A percentile compares a stretch with the other conserved stretches of the same genome.
These are phyloP conservation scores for Ulota crispa DNA, from an alignment of 225 moss, liverwort and hornwort genomes.

Conservation along the genomic window DNA sequence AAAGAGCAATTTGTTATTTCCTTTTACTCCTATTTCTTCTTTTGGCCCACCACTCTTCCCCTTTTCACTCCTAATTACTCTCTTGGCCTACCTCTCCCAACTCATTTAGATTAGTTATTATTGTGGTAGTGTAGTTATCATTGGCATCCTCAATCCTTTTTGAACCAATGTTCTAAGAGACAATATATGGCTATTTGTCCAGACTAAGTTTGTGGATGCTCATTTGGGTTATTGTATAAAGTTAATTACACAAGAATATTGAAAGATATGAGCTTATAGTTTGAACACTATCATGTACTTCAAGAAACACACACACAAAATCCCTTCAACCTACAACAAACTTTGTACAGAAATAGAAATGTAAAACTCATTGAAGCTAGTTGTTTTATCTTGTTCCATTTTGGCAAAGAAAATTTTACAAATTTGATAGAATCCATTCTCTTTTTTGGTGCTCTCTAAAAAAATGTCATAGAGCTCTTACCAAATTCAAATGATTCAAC, in stretches of 20 bases:
- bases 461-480: neutral
- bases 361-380: neutral
- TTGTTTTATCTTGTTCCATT: neutral
- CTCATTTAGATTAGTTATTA: neutral
- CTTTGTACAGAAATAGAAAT: neutral
- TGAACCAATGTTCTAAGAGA: neutral
- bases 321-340: neutral
- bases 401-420: neutral
- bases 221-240: neutral
- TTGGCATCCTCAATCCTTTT: neutral
- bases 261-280: neutral
- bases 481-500: neutral
- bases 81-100: too few species aligned
- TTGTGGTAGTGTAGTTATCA: neutral
- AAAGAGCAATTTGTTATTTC: too few species aligned
- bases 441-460: neutral
- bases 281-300: neutral
- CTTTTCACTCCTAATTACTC: too few species aligned
- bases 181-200: neutral
- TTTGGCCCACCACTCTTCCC: too few species aligned
- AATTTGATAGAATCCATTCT: neutral
- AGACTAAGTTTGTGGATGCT: neutral
- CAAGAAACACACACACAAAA: neutral
- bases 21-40: too few species aligned
- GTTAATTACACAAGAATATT: neutral